Conservation (phyloP, 257 asterid species). For the Fraxinus anomala region DNA sequence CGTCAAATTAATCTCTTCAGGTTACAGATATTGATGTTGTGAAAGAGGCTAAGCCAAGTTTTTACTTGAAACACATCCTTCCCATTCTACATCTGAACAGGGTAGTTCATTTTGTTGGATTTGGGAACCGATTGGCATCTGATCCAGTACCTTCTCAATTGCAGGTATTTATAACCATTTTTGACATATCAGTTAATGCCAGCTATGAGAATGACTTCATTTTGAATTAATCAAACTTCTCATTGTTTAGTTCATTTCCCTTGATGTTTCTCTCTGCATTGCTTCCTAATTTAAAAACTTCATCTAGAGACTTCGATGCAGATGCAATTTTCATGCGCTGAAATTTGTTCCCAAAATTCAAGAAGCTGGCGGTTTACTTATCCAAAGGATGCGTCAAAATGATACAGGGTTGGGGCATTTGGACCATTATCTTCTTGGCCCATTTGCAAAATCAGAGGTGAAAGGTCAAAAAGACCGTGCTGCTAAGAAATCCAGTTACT, state of each 20-base stretch:
- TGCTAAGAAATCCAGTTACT: slow-evolving; percentile 61
- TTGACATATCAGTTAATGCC: slow-evolving; percentile 23
- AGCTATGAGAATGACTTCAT: slow-evolving; percentile 16
- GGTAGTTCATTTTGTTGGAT: slow-evolving; percentile 96
- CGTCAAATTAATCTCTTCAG: slow-evolving; percentile 42
- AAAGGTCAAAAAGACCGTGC: slow-evolving; percentile 54
- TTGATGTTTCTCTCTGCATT: slow-evolving; percentile 33
- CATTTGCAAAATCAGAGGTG: slow-evolving; percentile 52
- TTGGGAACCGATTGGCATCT: slow-evolving; percentile 98
- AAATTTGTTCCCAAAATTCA: slow-evolving; percentile 87
- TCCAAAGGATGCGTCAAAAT: slow-evolving; percentile 88
- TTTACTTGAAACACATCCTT: slow-evolving; percentile 78
- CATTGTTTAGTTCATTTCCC: slow-evolving; percentile 24
- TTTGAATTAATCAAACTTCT: slow-evolving; percentile 17
- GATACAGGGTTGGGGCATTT: slow-evolving; percentile 67
- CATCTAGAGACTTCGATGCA: slow-evolving; percentile 99
- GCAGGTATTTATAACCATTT: slow-evolving; percentile 59
- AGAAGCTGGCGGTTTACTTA: slow-evolving; percentile 85
- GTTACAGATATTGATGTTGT: slow-evolving; percentile 74
- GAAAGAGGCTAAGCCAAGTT: slow-evolving; percentile 97
- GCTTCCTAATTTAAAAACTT: slow-evolving; percentile 76
- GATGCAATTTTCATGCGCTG: slow-evolving; percentile 95
- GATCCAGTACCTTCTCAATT: slow-evolving; percentile 78
- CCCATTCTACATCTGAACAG: slow-evolving; percentile 80
- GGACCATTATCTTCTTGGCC: slow-evolving; percentile 88